A percentile compares a stretch with the other conserved stretches of the same genome.
Conservation (phyloP, 495 filamentous ascomycete species). For the Aspergillus wentii region DNA sequence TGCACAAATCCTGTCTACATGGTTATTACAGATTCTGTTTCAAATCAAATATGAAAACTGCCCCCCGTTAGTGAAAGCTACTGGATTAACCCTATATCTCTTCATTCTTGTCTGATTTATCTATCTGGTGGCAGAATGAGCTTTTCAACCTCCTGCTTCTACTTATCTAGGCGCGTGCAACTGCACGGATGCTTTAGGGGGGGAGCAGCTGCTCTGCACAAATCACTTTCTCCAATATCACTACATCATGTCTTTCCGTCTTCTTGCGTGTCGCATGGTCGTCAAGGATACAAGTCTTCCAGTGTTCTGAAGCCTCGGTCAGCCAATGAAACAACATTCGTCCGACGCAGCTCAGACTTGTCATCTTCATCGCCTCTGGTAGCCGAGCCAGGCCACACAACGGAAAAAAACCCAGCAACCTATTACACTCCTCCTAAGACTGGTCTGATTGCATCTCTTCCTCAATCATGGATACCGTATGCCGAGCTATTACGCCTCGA, state of each 20-base stretch:
- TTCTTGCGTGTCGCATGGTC: neutral
- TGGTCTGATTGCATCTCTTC: slow-evolving; percentile 74
- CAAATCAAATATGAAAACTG: too few relatives aligned
- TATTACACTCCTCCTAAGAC: slow-evolving; percentile 65
- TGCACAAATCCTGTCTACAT: too few relatives aligned
- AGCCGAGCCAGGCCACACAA: neutral
- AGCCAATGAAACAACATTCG: neutral
- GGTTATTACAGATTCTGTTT: too few relatives aligned
- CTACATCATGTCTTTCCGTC: neutral
- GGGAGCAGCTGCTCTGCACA: neutral
- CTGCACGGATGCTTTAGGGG: neutral
- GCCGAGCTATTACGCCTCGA: slow-evolving; percentile 91
- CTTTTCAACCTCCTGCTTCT: neutral
- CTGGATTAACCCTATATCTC: too few relatives aligned
- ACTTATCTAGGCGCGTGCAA: neutral
- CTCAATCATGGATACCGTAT: slow-evolving; percentile 76
- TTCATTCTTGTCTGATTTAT: too few relatives aligned
- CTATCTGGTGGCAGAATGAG: too few relatives aligned
- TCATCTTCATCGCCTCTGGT: neutral
- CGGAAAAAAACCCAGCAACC: slow-evolving; percentile 10
- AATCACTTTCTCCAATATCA: neutral
- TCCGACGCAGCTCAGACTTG: neutral
- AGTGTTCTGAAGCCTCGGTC: neutral
- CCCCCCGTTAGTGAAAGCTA: too few relatives aligned
- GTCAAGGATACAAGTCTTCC: neutral